Base-by-base conservation (phyloP, 2,329 filamentous ascomycete species). In the Epichloe brachyelytri region DNA sequence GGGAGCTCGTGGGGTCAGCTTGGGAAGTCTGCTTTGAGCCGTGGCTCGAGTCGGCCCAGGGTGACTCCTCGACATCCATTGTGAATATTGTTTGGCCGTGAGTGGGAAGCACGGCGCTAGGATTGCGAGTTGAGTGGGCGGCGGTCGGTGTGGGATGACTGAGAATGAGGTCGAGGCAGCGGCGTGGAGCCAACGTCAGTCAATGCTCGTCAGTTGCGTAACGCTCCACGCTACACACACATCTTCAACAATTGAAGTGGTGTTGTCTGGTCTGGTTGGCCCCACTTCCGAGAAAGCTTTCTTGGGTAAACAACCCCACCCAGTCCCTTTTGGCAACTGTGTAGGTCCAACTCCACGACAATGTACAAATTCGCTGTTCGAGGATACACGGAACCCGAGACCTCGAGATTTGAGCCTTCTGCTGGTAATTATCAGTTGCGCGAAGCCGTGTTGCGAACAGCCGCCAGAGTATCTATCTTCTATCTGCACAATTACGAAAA, bases 1-100 rank as follows among this genome's bases (percentile, higher is more conserved):
- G 62, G 50, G 63, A 58, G 43, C 58, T 54, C 38, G 60, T 57
- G 51, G 61, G 57, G 46, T 68, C 63, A 53, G 57, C 56, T 47
- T 68, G 60, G 51, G 68, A 65, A 49, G 63, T 51, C 49, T 57
- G 59, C 51, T 59, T 58, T 20, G 58, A 45, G 58, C 60, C 58
- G 53, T 65, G 61, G 55, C 59, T 62, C 37, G 71, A 68, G 62
- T 77, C 75, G 60, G 74, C 75, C 75, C 75, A 78, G 17, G 75
- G 75, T 50, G 74, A 75, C 59, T 77, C 72, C 62, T 74, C 72
- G 55, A 75, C 68, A 57, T 76, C 73, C 73, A 76, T 76, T 52
- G 57, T 53, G 59, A 55, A 47, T 50, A 37, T 51, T 33, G 37
- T 45, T 14, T 49, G 34, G 49, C 37, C 46, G 34, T 14, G 26